These are phyloP conservation scores for Aspergillus funiculosus DNA, from an alignment of 495 filamentous ascomycete species.

Conservation along the genomic window DNA sequence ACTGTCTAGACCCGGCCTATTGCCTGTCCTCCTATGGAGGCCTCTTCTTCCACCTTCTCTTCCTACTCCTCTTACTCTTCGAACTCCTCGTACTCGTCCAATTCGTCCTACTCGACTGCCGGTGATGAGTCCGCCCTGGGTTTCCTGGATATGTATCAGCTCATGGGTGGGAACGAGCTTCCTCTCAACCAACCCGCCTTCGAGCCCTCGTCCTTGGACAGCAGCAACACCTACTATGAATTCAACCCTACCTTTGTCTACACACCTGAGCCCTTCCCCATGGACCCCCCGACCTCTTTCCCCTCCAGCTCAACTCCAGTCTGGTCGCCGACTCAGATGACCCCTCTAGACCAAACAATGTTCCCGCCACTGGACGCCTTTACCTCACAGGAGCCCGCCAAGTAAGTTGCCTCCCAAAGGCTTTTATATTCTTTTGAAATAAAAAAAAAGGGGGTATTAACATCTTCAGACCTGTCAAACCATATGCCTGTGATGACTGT, in stretches of 20 bases:
- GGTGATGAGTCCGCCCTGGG: conserved; percentile 24
- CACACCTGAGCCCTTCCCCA: conserved; percentile 12
- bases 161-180: conserved; percentile 21
- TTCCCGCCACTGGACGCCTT: conserved; percentile 15
- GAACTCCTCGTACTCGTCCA: conserved; percentile 9
- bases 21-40: conserved; percentile 24
- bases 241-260: conserved; percentile 17
- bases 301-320: conserved; percentile 7
- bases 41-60: conserved; percentile 19
- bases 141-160: conserved; percentile 27
- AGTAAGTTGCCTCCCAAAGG: conserved; percentile 3
- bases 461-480: conserved; percentile 33
- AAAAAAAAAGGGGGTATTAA: too few species aligned
- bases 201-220: conserved; percentile 15
- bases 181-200: conserved; percentile 12
- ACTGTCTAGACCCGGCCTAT: conserved; percentile 10
- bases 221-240: conserved; percentile 10
- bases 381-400: conserved; percentile 9
- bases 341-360: conserved; percentile 4
- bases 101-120: conserved; percentile 19
- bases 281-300: conserved; percentile 12
- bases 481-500: conserved; percentile 43
- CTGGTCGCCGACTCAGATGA: conserved; percentile 13
- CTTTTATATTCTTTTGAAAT: conserved; percentile 3
- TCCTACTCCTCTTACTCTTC: conserved; percentile 11